Evolutionary conservation across 2,329 filamentous ascomycete species (phyloP).

Genomic region (Akanthomyces muscarius): DNA sequence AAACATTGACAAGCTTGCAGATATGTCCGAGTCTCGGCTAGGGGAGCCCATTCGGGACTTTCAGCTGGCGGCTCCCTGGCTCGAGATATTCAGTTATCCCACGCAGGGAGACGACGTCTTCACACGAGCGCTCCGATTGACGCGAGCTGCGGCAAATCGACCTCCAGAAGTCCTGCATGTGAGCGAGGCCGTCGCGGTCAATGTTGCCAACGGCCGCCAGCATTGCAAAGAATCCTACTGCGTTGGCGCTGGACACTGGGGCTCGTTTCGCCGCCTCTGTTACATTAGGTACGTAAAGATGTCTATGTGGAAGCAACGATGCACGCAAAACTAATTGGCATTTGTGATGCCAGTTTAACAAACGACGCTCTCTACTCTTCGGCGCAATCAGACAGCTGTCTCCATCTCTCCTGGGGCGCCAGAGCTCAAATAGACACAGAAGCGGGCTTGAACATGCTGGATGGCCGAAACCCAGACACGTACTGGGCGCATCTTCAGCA

Average conservation of each 20-base stretch:
- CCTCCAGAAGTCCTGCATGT: neutral
- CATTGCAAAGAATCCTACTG: neutral
- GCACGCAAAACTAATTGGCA: neutral
- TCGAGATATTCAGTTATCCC: neutral
- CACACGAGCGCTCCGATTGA: neutral
- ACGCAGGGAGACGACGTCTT: neutral
- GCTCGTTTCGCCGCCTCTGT: neutral
- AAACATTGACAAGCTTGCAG: neutral
- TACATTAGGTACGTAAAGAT: neutral
- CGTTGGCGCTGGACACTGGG: neutral
- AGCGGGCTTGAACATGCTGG: neutral
- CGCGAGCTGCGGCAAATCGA: neutral
- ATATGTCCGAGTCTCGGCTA: neutral
- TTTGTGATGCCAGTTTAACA: neutral
- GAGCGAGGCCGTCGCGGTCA: neutral
- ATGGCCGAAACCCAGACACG: neutral
- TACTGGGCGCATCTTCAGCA: neutral
- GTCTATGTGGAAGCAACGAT: neutral
- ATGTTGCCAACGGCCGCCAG: neutral
- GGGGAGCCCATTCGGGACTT: neutral
- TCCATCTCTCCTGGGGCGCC: neutral
- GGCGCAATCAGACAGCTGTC: neutral
- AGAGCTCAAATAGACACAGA: neutral
- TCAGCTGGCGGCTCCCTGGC: neutral
- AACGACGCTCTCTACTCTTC: neutral